Conservation (phyloP, 1,284 basidiomycete genomes). For the Anthracocystis walkeri region DNA sequence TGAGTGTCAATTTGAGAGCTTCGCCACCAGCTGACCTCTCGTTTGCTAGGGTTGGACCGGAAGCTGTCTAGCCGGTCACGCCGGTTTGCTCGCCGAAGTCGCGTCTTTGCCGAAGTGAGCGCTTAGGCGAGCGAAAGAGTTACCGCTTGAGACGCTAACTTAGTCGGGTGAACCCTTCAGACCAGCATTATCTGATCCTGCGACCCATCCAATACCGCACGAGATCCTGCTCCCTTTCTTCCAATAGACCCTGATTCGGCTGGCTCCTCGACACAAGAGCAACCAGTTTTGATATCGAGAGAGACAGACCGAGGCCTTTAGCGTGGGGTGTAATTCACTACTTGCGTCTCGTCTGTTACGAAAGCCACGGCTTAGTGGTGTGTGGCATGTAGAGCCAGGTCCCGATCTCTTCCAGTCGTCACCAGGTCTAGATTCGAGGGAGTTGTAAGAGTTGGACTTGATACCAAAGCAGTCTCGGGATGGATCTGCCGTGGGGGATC, state of each 20-base stretch:
- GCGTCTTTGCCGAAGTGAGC: neutral
- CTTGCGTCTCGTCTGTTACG: too few relatives aligned
- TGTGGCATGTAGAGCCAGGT: too few relatives aligned
- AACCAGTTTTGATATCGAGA: too few relatives aligned
- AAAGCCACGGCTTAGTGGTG: too few relatives aligned
- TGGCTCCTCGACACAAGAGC: neutral
- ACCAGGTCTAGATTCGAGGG: too few relatives aligned
- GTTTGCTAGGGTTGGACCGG: slow-evolving; percentile 6
- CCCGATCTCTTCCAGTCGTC: too few relatives aligned
- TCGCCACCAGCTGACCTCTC: too few relatives aligned
- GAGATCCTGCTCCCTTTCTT: neutral
- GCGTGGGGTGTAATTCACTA: too few relatives aligned
- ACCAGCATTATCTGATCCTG: neutral
- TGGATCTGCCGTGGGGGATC: too few relatives aligned
- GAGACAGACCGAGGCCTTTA: too few relatives aligned
- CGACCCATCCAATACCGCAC: neutral
- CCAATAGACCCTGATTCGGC: neutral
- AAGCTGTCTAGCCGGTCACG: slow-evolving; percentile 10
- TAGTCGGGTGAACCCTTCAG: neutral
- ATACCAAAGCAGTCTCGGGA: too few relatives aligned
- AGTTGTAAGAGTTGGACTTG: too few relatives aligned
- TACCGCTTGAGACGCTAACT: neutral
- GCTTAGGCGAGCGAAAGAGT: neutral
- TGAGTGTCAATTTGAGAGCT: neutral
- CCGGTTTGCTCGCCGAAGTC: neutral